Percentiles rank a stretch among this genome's conserved stretches.
phyloP scores from a whole-genome alignment of 2,329 filamentous ascomycete genomes.

The Curvularia verruculosa region DNA sequence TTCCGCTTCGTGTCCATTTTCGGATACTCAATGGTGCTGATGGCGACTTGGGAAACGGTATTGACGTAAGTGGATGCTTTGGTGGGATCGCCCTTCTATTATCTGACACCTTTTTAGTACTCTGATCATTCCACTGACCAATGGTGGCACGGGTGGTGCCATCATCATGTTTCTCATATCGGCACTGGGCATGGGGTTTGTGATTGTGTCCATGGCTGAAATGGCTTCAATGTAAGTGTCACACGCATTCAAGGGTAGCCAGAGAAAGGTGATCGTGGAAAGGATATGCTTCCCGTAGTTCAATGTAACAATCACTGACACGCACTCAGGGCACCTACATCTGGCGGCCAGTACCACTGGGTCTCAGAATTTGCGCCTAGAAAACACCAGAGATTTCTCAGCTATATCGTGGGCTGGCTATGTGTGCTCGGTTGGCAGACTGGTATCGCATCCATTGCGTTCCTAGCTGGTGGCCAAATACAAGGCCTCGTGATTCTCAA shows the following conservation, averaged over 20 bases:
- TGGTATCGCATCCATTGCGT: slow-evolving; percentile 40
- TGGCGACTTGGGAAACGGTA: slow-evolving; percentile 37
- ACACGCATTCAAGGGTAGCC: not conserved
- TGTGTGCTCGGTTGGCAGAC: slow-evolving; percentile 52
- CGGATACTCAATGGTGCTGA: slow-evolving; percentile 35
- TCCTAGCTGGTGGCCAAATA: slow-evolving; percentile 38
- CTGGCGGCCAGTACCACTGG: slow-evolving; percentile 41
- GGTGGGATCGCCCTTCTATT: too few relatives aligned
- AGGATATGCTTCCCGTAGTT: not conserved
- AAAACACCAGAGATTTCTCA: slow-evolving; percentile 32
- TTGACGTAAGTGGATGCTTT: slow-evolving; percentile 19
- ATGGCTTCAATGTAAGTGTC: slow-evolving; percentile 28
- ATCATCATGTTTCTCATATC: slow-evolving; percentile 36
- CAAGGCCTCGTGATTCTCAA: slow-evolving; percentile 49
- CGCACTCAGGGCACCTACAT: slow-evolving; percentile 30
- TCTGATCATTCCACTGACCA: slow-evolving; percentile 27
- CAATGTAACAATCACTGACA: slow-evolving; percentile 4
- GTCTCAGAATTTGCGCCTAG: slow-evolving; percentile 36
- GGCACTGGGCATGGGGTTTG: slow-evolving; percentile 29
- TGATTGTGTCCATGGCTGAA: slow-evolving; percentile 37
- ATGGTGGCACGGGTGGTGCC: slow-evolving; percentile 35
- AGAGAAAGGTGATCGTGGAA: not conserved
- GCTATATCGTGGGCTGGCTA: slow-evolving; percentile 48
- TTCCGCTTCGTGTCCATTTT: slow-evolving; percentile 38
- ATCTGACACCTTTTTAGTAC: slow-evolving; percentile 19